Base-by-base conservation (phyloP, 1,284 basidiomycete species). In the Cutaneotrichosporon cyanovorans region DNA sequence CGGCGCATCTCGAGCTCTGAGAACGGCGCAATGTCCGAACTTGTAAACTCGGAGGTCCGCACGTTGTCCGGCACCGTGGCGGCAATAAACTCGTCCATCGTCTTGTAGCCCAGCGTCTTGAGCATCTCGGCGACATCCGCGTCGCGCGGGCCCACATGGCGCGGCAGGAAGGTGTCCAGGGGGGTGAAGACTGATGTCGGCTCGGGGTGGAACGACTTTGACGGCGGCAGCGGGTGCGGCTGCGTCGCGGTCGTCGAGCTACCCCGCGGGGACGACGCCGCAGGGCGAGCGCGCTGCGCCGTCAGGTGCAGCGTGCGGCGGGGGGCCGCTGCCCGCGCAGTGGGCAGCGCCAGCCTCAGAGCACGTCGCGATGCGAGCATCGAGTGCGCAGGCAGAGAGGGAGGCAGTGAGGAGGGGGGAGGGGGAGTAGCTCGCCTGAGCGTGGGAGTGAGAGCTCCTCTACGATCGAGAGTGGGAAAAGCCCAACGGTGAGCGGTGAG, bases 61-160 rank as follows among this genome's bases (percentile, higher is more conserved):
- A 95, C 89, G 48, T 80, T 77, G 15, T 77, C 66, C 8, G 91
- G 91, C 3, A 96, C 83, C 30, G 86, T 83, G 43, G 80, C 85
- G 16, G 75, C 73, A 37, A 95, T 76, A 71, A 96, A 96, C 21
- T 81, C 81, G 45, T 93, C 87, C 77, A 96, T 82, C 23, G 84
- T 82, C 51, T 82, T 75, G 69, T 86, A 93, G 20, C 89, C 90
- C 30, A 96, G 73, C 45, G 77, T 74, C 11, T 76, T 70, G 57
- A 95, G 83, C 91, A 95, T 95, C 32, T 76, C 74, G 4, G 79
- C 72, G 35, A 82, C 78, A 68, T 92, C 87, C 30, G 73, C 69
- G 50, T 81, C 79, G 63, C 90, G 82, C 20, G 90, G 91, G 6
- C 91, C 91, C 58, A 95, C 81, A 69, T 96, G 91, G 37, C 91